A percentile compares a stretch with the other conserved stretches of the same genome.
These are phyloP conservation scores for Sarcomyxa edulis DNA, from an alignment of 768 basidiomycete genomes.

Conservation along the genomic window DNA sequence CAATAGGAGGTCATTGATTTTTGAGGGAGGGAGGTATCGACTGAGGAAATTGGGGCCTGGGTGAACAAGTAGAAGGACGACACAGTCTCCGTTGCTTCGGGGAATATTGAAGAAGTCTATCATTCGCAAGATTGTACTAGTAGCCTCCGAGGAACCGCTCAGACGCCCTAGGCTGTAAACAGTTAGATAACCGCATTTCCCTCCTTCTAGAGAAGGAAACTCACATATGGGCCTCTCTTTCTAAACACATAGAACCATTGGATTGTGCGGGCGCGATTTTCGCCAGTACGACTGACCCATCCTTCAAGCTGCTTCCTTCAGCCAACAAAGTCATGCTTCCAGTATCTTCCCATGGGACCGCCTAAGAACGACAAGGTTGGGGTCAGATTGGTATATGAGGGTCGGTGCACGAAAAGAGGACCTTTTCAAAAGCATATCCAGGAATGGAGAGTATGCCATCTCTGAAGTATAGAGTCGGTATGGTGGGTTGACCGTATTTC, in stretches of 20 bases:
- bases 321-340: constrained; percentile 67
- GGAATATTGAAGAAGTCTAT: constrained; percentile 66
- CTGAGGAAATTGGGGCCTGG: constrained; percentile 67
- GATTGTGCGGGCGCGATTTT: constrained; percentile 72
- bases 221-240: constrained; percentile 70
- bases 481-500: constrained; percentile 52
- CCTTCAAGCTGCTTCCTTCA: constrained; percentile 66
- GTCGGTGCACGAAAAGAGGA: constrained; percentile 23
- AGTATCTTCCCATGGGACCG: constrained; percentile 64
- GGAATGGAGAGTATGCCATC: constrained; percentile 60
- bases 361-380: constrained; percentile 28
- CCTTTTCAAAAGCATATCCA: constrained; percentile 70
- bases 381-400: constrained; percentile 2
- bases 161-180: constrained; percentile 44
- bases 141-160: constrained; percentile 41
- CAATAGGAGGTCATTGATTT: constrained; percentile 62
- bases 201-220: too few species aligned
- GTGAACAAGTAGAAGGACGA: constrained; percentile 66
- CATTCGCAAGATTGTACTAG: constrained; percentile 48
- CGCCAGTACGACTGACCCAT: constrained; percentile 61
- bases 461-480: constrained; percentile 55
- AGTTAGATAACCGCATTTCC: constrained; percentile 1
- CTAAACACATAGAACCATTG: constrained; percentile 67
- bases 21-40: constrained; percentile 62
- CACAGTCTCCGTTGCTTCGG: constrained; percentile 58